Base-by-base conservation (phyloP, 2,329 filamentous ascomycete species). In the Sarocladium strictum region DNA sequence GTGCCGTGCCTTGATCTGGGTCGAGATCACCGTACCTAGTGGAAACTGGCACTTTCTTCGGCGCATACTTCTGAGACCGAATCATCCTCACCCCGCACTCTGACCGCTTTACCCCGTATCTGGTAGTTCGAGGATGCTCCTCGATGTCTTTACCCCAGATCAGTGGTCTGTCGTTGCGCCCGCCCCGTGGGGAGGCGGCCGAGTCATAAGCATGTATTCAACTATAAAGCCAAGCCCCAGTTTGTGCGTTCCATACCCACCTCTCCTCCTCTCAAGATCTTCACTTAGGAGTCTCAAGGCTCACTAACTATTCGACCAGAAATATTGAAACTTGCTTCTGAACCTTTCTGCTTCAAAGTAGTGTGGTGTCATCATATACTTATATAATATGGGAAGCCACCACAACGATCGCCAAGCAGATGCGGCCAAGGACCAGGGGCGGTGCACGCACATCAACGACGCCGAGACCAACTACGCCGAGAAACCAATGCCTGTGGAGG, bases 361-460 rank as follows among this genome's bases (percentile, higher is more conserved):
- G 17, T 10, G 15, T 7, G 7, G 17, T 24, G n/a, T 12, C 11
- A 52, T 23, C 49, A n/a, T n/a, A n/a, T 23, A n/a, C 12, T 19
- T 17, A 19, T 5, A 37, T 37, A 12, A 53, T n/a, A n/a, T 53
- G 50, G 29, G 14, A 38, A 17, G 23, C 32, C 32, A 53, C 15
- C 32, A 53, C 17, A 19, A 53, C 19, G 47, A 40, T 53, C 50
- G 50, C 50, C 50, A 38, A 38, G 33, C 32, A 19, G 33, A 53
- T 29, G 24, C 33, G 50, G 50, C 33, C 50, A 51, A 51, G 47
- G 27, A 51, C 3, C 17, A 33, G 26, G 27, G 17, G 27, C 47
- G 35, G 27, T 33, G 7, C 29, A 35, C n/a, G 14, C 47, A 51
- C 27, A 21, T 49, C 19, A 54, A 53, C 15, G 52, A 54, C 24